Base-by-base conservation (phyloP, 495 filamentous ascomycete genomes). In the Bombardia bombarda region DNA sequence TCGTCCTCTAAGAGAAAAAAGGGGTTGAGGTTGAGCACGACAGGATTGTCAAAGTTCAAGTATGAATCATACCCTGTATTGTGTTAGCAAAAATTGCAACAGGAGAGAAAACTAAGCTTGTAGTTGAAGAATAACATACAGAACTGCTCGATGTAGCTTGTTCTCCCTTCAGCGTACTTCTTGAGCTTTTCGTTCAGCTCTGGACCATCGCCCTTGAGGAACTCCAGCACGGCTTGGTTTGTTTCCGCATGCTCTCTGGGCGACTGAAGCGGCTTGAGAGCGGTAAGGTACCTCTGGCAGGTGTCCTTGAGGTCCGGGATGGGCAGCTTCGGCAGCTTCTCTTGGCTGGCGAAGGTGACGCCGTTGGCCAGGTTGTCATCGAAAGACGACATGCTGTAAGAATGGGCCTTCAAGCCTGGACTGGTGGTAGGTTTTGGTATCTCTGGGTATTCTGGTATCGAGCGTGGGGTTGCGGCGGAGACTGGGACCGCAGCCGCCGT, bases 1-100 rank as follows among this genome's bases (percentile, higher is more conserved):
- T 98, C 92, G 72, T 98, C 92, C 57, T 97, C 92, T 41, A 98
- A 74, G 26, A 98, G 70, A 68, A 98, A 98, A 68, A 98, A 98
- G 0, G 92, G 92, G 54, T 98, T 98, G 48, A 98, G 69, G 67
- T 98, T 97, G 41, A 98, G 75, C 32, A 98, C 92, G 26, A 98
- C 92, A 10, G 92, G 88, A 58, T 95, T 98, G 64, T 98, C 92
- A 57, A 84, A 98, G 61, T 97, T 97, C 36, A 97, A 71, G 57
- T 96, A 98, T 23, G 92, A 97, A 61, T 98, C 92, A 57, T 97
- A 98, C 92, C 92, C 90, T 97, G 10, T 20, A 22, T 5, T 3
- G 30, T 23, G 42, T 50, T 22, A 52, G 45, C 23, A 8, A 35
- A 36, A 26, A 38, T 25, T 18, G 16, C 19, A 30, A 46, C 47